phyloP scores from a whole-genome alignment of 805 yeast genomes.

The Vanderwaltozyma polyspora region DNA sequence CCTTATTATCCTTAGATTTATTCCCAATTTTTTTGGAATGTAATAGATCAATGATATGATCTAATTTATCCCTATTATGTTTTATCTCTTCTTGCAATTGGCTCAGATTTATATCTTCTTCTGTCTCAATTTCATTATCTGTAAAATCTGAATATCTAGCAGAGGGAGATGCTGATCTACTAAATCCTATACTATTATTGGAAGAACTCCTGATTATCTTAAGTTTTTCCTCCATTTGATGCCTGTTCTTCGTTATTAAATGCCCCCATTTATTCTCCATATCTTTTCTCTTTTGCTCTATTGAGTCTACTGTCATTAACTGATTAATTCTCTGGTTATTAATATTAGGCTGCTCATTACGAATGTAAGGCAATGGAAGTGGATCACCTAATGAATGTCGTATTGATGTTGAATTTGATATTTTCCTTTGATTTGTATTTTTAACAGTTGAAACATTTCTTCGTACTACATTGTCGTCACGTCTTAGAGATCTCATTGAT shows the following conservation, averaged over 20 bases:
- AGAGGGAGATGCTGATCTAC: background rate
- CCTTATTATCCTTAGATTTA: background rate
- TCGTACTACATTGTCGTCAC: background rate
- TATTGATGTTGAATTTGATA: slow-evolving; percentile 4
- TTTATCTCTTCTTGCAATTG: slow-evolving; percentile 12
- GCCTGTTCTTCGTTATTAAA: background rate
- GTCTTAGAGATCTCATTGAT: too few relatives aligned
- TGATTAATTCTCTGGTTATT: slow-evolving; percentile 1
- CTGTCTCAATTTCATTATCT: background rate
- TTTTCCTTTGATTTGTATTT: background rate
- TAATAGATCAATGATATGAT: slow-evolving; percentile 15
- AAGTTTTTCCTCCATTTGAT: background rate
- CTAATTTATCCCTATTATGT: slow-evolving; percentile 17
- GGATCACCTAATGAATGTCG: slow-evolving; percentile 29
- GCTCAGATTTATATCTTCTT: background rate
- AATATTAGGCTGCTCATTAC: slow-evolving; percentile 1
- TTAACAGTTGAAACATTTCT: background rate
- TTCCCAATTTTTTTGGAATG: background rate
- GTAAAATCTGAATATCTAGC: background rate
- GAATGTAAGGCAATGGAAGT: slow-evolving; percentile 29
- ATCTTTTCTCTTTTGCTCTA: slow-evolving; percentile 8
- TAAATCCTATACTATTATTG: background rate
- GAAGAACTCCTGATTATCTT: background rate
- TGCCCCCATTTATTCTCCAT: slow-evolving; percentile 9
- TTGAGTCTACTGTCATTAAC: slow-evolving; percentile 1